Percentiles rank a stretch among this genome's conserved stretches.
Conservation (phyloP, 192 early-diverging fungal species). For the Dispira simplex region DNA sequence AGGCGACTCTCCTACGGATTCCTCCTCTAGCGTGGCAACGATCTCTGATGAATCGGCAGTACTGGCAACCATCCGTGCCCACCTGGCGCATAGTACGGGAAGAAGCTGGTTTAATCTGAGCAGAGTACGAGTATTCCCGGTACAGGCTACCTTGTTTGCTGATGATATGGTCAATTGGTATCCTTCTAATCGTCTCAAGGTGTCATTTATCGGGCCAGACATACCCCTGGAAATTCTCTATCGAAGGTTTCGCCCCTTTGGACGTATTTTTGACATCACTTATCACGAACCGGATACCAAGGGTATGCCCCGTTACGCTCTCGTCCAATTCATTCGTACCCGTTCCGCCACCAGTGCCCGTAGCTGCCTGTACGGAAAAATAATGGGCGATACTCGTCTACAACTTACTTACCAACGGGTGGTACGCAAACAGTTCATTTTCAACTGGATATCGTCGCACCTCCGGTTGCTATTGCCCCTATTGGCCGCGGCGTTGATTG, state of each 20-base stretch:
- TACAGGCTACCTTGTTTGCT: constrained; percentile 50
- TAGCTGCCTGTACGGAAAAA: constrained; percentile 80
- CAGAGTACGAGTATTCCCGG: constrained; percentile 41
- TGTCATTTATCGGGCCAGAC: constrained; percentile 68
- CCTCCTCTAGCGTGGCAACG: not conserved
- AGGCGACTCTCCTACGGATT: not conserved
- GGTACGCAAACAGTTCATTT: constrained; percentile 35
- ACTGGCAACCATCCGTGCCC: constrained; percentile 19
- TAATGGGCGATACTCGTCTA: constrained; percentile 47
- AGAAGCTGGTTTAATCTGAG: constrained; percentile 54
- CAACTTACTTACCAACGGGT: constrained; percentile 40
- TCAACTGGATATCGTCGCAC: constrained; percentile 57
- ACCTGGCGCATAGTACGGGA: constrained; percentile 33
- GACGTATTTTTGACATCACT: constrained; percentile 68
- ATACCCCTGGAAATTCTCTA: constrained; percentile 51
- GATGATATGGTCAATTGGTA: constrained; percentile 47
- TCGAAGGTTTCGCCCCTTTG: constrained; percentile 57
- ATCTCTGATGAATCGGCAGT: not conserved
- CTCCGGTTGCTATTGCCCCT: constrained; percentile 62
- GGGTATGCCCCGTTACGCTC: constrained; percentile 62
- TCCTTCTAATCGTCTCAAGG: constrained; percentile 31
- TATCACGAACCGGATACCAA: constrained; percentile 43
- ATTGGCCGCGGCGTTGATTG: constrained; percentile 49
- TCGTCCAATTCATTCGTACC: constrained; percentile 60
- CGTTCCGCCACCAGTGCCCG: constrained; percentile 81